Conservation (phyloP, 192 early-diverging fungal species). For the Coemansia furcata region DNA sequence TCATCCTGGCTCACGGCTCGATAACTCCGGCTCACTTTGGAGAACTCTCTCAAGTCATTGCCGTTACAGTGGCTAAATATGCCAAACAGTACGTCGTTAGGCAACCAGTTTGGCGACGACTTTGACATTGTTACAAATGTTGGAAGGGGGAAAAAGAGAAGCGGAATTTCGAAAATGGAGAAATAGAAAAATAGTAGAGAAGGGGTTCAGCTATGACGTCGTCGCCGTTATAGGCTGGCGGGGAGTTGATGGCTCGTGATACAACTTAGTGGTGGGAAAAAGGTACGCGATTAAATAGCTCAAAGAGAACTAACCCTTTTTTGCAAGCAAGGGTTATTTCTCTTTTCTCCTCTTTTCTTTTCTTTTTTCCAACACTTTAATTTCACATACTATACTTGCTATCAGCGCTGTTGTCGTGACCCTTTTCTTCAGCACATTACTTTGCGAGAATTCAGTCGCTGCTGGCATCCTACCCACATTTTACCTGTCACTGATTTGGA, state of each 20-base stretch:
- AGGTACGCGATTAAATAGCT: neutral
- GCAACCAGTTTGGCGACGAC: conserved; percentile 2
- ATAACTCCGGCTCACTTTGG: conserved; percentile 21
- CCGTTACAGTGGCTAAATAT: conserved; percentile 42
- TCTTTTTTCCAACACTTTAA: neutral
- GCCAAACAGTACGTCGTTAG: conserved; percentile 27
- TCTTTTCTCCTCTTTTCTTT: neutral
- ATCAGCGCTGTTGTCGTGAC: neutral
- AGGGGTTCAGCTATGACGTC: conserved; percentile 3
- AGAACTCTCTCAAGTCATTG: conserved; percentile 27
- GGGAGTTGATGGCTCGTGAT: neutral
- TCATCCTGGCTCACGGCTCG: conserved; percentile 14
- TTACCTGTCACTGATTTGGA: neutral
- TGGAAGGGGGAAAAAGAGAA: conserved; percentile 3
- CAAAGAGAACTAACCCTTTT: neutral
- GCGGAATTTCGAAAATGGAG: neutral
- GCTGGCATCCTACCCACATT: neutral
- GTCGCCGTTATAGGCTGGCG: neutral
- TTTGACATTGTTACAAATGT: neutral
- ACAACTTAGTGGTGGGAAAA: neutral
- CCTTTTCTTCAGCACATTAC: neutral
- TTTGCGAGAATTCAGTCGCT: neutral
- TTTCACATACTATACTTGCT: neutral
- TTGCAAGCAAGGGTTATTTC: neutral
- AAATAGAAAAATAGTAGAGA: neutral